phyloP scores from a whole-genome alignment of 768 basidiomycete species.

The Gautieria morchelliformis region DNA sequence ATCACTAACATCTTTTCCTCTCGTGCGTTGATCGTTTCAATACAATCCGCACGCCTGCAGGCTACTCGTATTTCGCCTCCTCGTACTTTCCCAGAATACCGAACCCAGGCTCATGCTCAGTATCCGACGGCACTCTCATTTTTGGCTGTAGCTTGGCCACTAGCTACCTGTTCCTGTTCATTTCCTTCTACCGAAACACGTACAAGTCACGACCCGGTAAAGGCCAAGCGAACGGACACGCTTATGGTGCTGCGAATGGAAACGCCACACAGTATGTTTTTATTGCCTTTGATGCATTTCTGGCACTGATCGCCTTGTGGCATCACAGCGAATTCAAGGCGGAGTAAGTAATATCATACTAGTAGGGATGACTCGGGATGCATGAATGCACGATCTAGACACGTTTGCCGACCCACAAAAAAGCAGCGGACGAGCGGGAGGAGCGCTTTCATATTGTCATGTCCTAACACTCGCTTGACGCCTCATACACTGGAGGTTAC shows the following conservation, averaged over 20 bases:
- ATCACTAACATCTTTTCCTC: too few species aligned
- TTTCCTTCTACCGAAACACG: conserved; percentile 87
- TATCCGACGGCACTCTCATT: conserved; percentile 81
- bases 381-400: not conserved
- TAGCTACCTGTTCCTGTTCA: conserved; percentile 87
- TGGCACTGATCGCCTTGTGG: not conserved
- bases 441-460: too few species aligned
- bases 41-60: conserved; percentile 21
- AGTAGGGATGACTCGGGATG: not conserved
- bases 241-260: conserved; percentile 1
- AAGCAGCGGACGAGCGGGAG: too few species aligned
- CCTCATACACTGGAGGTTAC: not conserved
- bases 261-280: not conserved
- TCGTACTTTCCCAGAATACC: conserved; percentile 51
- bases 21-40: too few species aligned
- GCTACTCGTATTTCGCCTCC: conserved; percentile 75
- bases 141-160: conserved; percentile 99
- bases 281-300: not conserved
- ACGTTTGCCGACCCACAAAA: too few species aligned
- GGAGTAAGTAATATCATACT: not conserved
- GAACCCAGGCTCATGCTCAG: conserved; percentile 73
- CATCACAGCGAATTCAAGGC: not conserved
- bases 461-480: conserved; percentile 2
- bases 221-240: conserved; percentile 13
- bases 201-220: conserved; percentile 43